Conservation (phyloP, 441 rosid genomes). For the Francoa sonchifolia region DNA sequence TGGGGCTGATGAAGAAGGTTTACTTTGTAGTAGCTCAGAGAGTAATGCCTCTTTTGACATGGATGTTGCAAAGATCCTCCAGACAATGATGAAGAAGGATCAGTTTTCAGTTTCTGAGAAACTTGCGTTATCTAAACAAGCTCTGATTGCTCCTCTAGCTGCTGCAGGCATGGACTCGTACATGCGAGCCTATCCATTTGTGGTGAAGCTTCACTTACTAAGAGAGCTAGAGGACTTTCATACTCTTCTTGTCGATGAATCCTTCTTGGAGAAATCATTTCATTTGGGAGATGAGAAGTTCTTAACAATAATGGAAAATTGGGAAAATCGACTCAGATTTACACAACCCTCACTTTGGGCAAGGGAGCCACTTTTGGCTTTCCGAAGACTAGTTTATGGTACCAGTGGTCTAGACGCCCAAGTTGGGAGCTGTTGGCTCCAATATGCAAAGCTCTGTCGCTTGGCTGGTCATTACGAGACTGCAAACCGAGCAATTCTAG, state of each 20-base stretch:
- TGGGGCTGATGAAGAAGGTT: conserved; percentile 84
- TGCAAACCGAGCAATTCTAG: conserved; percentile 86
- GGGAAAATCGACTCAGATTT: conserved; percentile 87
- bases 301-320: conserved; percentile 55
- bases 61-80: conserved; percentile 93
- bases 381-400: conserved; percentile 82
- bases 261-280: conserved; percentile 82
- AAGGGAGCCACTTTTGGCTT: conserved; percentile 92
- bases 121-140: conserved; percentile 82
- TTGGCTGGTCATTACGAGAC: conserved; percentile 97
- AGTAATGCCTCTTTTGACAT: conserved; percentile 96
- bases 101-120: conserved; percentile 69
- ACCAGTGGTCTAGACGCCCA: conserved; percentile 79
- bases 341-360: conserved; percentile 94
- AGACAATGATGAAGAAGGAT: conserved; percentile 91
- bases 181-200: conserved; percentile 82
- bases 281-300: conserved; percentile 45
- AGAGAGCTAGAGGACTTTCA: conserved; percentile 87
- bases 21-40: conserved; percentile 83
- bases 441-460: conserved; percentile 98
- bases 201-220: conserved; percentile 87
- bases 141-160: conserved; percentile 96
- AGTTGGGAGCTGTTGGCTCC: conserved; percentile 96
- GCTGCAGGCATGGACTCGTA: conserved; percentile 99
- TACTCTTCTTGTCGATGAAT: conserved; percentile 50